Base-by-base conservation (phyloP, 2,329 filamentous ascomycete species). In the Talaromyces atroroseus region DNA sequence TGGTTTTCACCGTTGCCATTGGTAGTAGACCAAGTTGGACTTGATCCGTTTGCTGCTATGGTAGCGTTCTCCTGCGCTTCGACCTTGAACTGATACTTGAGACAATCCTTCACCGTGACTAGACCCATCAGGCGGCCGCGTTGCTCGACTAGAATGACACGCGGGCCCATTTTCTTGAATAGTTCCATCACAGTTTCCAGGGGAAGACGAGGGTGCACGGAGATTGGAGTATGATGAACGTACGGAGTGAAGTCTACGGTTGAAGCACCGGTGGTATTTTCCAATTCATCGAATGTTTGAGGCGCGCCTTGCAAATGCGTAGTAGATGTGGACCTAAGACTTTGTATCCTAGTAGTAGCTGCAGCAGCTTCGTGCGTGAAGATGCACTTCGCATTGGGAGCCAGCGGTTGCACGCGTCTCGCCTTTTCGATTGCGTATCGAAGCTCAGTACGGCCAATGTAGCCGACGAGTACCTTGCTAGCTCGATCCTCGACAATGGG, bases 131-230 rank as follows among this genome's bases (percentile, higher is more conserved):
- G 80, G 50, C 84, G 83, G 14, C 94, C 94, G 58, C 89, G 88
- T 68, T 96, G 88, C 71, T 99, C 94, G 40, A 96, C 87, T 3
- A 99, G 80, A 50, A 99, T 92, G 5, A 96, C 91, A 1, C 94
- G 84, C 0, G 92, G 94, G 0, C 94, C 94, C 70, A 99, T 95
- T 76, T 97, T 99, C 71, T 92, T 92, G 78, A 99, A 99, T 11
- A 99, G 80, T 68, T 99, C 94, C 91, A 99, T 96, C 32, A 95
- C 92, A 0, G 94, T 99, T 74, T 99, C 94, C 0, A 99, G 83
- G 0, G 92, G 89, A 0, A 97, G 83, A 1, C 90, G 85, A 0
- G 94, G 94, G 67, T 99, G 94, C 1, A 92, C 92, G 0, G 91
- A 89, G 1, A 99, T 83, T 0, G 94, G 94, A 0, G 92, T 95